Evolutionary conservation across 441 rosid genomes (phyloP).

Genomic region (Pelargonium australe): DNA sequence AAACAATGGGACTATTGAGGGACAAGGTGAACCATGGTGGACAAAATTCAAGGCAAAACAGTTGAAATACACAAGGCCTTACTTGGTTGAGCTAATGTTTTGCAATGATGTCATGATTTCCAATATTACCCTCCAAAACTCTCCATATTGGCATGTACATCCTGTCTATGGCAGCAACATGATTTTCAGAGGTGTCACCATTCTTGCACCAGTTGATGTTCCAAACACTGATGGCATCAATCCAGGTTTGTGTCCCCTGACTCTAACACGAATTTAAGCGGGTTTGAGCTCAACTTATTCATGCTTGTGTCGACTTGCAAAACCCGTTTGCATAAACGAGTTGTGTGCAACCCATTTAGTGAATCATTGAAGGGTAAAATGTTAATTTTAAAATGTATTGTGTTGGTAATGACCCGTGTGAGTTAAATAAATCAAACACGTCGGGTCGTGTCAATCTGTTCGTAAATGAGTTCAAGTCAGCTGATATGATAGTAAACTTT

Average conservation of each 20-base stretch:
- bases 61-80: background rate
- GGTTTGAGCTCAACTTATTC: too few relatives aligned
- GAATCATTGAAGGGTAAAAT: too few relatives aligned
- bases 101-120: background rate
- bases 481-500: too few relatives aligned
- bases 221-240: slow-evolving; percentile 1
- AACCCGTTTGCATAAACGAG: too few relatives aligned
- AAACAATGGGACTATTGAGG: background rate
- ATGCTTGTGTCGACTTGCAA: too few relatives aligned
- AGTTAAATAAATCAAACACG: too few relatives aligned
- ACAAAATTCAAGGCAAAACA: background rate
- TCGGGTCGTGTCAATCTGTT: too few relatives aligned
- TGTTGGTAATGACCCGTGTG: too few relatives aligned
- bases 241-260: background rate
- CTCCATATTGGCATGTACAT: background rate
- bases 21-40: slow-evolving; percentile 4
- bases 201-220: background rate
- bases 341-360: too few relatives aligned
- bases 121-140: background rate
- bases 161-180: background rate
- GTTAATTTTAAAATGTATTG: too few relatives aligned
- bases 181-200: background rate
- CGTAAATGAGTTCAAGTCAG: too few relatives aligned
- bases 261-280: too few relatives aligned
- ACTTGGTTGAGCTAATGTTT: background rate